Conservation (phyloP, 352 stramenopile species). For the Pythium aphanidermatum region DNA sequence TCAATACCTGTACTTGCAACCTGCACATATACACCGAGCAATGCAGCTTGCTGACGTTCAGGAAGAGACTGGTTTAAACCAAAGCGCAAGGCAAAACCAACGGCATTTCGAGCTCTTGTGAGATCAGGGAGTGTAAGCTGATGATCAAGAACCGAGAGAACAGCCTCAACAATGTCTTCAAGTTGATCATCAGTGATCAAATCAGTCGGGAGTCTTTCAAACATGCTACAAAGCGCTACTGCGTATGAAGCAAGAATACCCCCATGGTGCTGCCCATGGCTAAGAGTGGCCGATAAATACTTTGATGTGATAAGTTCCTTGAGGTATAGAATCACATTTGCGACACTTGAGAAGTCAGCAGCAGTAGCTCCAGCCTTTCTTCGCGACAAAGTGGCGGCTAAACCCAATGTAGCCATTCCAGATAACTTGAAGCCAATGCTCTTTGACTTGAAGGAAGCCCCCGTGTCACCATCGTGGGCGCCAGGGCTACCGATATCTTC, state of each 20-base stretch:
- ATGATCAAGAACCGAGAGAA: conserved; percentile 63
- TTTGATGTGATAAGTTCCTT: conserved; percentile 67
- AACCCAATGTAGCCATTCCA: conserved; percentile 48
- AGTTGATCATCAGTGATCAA: conserved; percentile 56
- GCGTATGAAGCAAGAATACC: conserved; percentile 67
- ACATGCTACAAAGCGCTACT: conserved; percentile 72
- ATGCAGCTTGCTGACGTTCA: conserved; percentile 58
- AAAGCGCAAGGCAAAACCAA: conserved; percentile 69
- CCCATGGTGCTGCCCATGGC: conserved; percentile 27
- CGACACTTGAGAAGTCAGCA: conserved; percentile 68
- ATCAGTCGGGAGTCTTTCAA: conserved; percentile 59
- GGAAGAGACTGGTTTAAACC: conserved; percentile 51
- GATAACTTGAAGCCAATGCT: conserved; percentile 58
- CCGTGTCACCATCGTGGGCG: background rate
- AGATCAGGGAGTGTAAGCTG: conserved; percentile 65
- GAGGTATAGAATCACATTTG: conserved; percentile 68
- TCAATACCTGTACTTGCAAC: conserved; percentile 24
- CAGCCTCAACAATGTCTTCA: conserved; percentile 56
- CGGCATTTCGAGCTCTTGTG: conserved; percentile 69
- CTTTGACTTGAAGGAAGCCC: conserved; percentile 35
- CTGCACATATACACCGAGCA: conserved; percentile 56
- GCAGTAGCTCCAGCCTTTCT: conserved; percentile 39
- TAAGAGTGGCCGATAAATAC: conserved; percentile 30
- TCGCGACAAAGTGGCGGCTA: conserved; percentile 37
- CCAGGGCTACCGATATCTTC: background rate